Conservation (phyloP, 108 stramenopile species). For the Poteriospumella lacustris region DNA sequence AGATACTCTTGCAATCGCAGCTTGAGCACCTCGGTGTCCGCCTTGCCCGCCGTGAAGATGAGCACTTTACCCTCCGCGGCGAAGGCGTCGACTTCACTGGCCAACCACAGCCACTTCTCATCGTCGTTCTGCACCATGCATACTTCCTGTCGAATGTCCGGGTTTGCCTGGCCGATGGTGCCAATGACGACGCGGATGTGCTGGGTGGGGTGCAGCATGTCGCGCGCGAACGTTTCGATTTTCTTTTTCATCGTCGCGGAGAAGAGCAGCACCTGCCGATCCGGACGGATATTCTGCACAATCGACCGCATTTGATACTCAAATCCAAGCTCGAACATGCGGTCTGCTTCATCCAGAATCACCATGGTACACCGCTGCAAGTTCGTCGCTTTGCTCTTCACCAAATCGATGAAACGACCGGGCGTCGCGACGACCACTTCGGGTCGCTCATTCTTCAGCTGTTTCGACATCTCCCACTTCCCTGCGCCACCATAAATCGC, state of each 20-base stretch:
- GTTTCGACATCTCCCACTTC: constrained; percentile 52
- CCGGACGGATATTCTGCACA: constrained; percentile 16
- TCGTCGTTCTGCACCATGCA: constrained; percentile 38
- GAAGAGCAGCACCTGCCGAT: constrained; percentile 15
- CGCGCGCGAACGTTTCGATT: constrained; percentile 42
- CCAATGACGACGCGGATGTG: constrained; percentile 49
- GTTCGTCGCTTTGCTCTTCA: background rate
- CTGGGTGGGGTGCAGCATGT: constrained; percentile 43
- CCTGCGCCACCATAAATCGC: constrained; percentile 44
- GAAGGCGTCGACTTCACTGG: background rate
- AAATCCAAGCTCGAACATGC: background rate
- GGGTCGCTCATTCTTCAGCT: background rate
- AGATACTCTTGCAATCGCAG: background rate
- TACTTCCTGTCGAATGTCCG: constrained; percentile 38
- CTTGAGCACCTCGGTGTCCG: background rate
- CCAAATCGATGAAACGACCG: constrained; percentile 19
- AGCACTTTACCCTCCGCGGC: constrained; percentile 10
- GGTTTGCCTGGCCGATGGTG: constrained; percentile 44
- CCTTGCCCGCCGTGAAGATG: constrained; percentile 13
- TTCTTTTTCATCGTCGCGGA: constrained; percentile 9
- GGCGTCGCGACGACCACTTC: constrained; percentile 10
- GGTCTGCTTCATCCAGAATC: constrained; percentile 30
- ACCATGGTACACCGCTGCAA: background rate
- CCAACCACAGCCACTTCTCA: constrained; percentile 48
- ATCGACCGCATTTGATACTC: constrained; percentile 28